These are phyloP conservation scores for Ogataea polymorpha DNA, from an alignment of 805 yeast species.

Conservation along the genomic window DNA sequence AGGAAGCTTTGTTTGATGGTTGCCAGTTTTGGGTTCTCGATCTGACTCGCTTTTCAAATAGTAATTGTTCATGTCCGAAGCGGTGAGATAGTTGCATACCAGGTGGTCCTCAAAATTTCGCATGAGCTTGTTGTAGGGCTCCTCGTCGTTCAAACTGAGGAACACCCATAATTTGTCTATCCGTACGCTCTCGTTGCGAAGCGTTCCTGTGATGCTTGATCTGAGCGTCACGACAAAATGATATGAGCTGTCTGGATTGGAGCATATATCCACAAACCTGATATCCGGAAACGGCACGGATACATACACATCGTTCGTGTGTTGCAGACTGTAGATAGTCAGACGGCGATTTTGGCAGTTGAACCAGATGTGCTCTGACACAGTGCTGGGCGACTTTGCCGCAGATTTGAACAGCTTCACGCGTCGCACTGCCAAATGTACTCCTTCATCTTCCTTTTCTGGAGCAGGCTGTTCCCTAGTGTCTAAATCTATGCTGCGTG, in stretches of 20 bases:
- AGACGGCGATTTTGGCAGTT: constrained; percentile 1
- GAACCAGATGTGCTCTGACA: constrained; percentile 7
- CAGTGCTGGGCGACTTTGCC: constrained; percentile 5
- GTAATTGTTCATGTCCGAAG: constrained; percentile 12
- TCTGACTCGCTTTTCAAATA: constrained; percentile 5
- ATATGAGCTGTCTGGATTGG: constrained; percentile 8
- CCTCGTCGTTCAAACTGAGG: constrained; percentile 6
- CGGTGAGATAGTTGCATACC: constrained; percentile 8
- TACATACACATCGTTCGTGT: constrained; percentile 4
- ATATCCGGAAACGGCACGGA: constrained; percentile 6
- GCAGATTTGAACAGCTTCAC: constrained; percentile 8
- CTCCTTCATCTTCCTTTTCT: background rate
- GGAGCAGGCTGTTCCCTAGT: constrained; percentile 5
- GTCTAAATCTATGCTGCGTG: constrained; percentile 10
- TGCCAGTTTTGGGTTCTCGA: background rate
- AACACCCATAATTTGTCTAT: constrained; percentile 14
- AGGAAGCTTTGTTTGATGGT: background rate
- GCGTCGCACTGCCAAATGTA: constrained; percentile 1
- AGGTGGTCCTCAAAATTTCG: background rate
- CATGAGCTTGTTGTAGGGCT: constrained; percentile 4
- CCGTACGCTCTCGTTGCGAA: constrained; percentile 1
- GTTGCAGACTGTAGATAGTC: constrained; percentile 7
- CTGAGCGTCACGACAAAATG: constrained; percentile 10
- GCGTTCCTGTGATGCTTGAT: constrained; percentile 5
- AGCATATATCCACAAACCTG: constrained; percentile 12